Evolutionary conservation across 2,329 filamentous ascomycete genomes (phyloP).

Genomic region (Talaromyces sp.): DNA sequence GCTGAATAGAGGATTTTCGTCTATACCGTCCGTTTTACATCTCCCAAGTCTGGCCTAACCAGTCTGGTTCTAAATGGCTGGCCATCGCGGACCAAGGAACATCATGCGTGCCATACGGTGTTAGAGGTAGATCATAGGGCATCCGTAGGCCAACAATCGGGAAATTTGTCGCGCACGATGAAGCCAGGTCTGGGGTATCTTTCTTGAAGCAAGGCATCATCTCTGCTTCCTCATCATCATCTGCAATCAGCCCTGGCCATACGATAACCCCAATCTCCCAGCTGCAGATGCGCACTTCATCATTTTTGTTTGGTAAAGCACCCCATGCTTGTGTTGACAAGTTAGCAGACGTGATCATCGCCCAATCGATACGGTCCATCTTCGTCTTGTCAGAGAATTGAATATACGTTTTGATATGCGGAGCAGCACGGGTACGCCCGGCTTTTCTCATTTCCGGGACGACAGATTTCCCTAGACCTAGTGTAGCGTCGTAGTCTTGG

Average conservation of each 20-base stretch:
- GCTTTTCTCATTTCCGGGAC: conserved; percentile 46
- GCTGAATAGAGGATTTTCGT: too few species aligned
- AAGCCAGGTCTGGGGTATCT: too few species aligned
- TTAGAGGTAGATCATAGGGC: conserved; percentile 78
- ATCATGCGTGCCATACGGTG: too few species aligned
- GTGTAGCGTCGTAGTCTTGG: conserved; percentile 10
- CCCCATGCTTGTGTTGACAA: conserved; percentile 88
- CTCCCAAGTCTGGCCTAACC: too few species aligned
- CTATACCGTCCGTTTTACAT: too few species aligned
- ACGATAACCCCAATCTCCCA: conserved; percentile 81
- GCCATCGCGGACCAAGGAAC: too few species aligned
- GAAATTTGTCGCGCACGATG: too few species aligned
- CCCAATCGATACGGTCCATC: conserved; percentile 66
- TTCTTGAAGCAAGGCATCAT: conserved; percentile 72
- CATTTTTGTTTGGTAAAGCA: conserved; percentile 51
- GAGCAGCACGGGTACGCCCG: conserved; percentile 65
- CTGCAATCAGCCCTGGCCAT: conserved; percentile 64
- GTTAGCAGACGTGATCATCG: conserved; percentile 84
- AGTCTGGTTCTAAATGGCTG: too few species aligned
- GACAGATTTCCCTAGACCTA: not conserved
- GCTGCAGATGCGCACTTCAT: conserved; percentile 66
- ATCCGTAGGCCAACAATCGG: conserved; percentile 71
- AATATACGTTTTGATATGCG: conserved; percentile 87
- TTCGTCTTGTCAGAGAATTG: conserved; percentile 46
- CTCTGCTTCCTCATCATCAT: conserved; percentile 22